Base-by-base conservation (phyloP, 2,329 filamentous ascomycete genomes). In the Arthrobotrys megalospora region DNA sequence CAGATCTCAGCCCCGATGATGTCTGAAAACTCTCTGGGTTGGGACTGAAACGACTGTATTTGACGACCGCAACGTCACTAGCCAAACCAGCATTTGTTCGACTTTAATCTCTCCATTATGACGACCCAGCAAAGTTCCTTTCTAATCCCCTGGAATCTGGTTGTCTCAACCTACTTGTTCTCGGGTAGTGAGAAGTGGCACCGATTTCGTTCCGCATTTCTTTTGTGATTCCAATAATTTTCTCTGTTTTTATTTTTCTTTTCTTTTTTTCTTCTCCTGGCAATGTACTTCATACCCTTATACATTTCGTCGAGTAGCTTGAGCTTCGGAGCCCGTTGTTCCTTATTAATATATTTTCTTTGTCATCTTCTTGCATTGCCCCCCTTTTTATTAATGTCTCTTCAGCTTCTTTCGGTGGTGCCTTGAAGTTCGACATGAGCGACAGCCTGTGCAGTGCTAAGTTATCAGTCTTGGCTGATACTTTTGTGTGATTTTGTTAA, bases 1-100 rank as follows among this genome's bases (percentile, higher is more conserved):
- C 88, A 90, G 82, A 89, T 97, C 84, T 96, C 93, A 79, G 93
- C 93, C 38, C 94, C 94, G 2, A 92, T 97, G 80, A 94, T 94
- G 84, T 92, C 94, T 2, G 94, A 96, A 87, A 97, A 97, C 88
- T 97, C 93, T 64, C 89, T 97, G 81, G 94, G 94, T 82, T 97
- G 94, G 94, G 97, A 96, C 87, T 97, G 88, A 90, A 82, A 63
- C 60, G 68, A 67, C 52, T 34, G 28, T 43, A 32, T 41, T 65
- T 79, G 43, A 79, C 66, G 64, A 72, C 63, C 50, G 45, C 76
- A 73, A 76, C 50, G 65, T 71, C 60, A 69, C 67, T 43, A 12
- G 55, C 55, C 60, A 66, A 68, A 38, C 52, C 41, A 67, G 48
- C 53, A 43, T 63, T 55, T 55, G 47, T 69, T 69, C 53, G 48